These are phyloP conservation scores for Mycena galericulata DNA, from an alignment of 768 basidiomycete genomes.

Conservation along the genomic window DNA sequence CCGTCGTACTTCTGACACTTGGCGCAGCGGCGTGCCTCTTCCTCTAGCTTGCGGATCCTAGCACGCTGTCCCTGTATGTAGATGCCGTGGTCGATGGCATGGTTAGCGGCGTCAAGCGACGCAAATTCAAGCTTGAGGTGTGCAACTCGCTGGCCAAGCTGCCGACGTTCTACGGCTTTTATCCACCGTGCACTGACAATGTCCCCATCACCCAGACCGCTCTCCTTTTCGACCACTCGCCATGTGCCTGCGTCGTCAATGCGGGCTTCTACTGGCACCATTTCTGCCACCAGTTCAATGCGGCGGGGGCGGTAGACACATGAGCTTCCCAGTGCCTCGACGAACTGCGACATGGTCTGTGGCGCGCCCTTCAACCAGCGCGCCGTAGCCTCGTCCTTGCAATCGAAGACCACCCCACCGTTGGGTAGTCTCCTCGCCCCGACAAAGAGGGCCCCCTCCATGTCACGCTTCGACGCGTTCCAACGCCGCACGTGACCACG, in stretches of 20 bases:
- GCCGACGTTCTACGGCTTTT: neutral
- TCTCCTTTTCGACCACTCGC: conserved; percentile 7
- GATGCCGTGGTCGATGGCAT: conserved; percentile 10
- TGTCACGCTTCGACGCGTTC: too few species aligned
- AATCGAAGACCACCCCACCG: conserved; percentile 18
- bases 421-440: conserved; percentile 1
- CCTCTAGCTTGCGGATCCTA: neutral
- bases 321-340: neutral
- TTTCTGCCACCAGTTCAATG: neutral
- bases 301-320: neutral
- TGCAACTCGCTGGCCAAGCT: neutral
- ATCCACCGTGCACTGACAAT: conserved; percentile 6
- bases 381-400: conserved; percentile 13
- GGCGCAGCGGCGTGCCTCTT: neutral
- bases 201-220: neutral
- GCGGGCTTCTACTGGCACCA: neutral
- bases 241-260: neutral
- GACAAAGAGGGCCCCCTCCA: conserved; percentile 1
- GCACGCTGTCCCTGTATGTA: neutral
- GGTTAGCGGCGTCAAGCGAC: neutral
- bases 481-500: too few species aligned
- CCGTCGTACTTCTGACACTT: conserved; percentile 13
- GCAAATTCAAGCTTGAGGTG: conserved; percentile 13
- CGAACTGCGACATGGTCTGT: neutral
- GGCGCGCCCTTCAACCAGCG: neutral